Evolutionary conservation across 208 protist genomes (phyloP).

Genomic region (Wallacemonas sp.): DNA sequence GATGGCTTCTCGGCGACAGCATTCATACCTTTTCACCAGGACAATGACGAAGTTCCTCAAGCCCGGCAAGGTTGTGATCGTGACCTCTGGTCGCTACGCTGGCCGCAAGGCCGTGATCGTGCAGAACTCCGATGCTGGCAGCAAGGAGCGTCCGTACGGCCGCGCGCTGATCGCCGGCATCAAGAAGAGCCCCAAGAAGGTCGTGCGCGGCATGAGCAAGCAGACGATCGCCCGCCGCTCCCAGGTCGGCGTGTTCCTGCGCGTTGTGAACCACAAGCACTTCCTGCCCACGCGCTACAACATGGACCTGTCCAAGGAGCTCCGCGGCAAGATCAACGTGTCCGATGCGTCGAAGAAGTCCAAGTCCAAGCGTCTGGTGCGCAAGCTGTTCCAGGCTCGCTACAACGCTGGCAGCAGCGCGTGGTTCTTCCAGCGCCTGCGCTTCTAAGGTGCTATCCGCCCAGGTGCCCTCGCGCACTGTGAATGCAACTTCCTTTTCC

Average conservation of each 20-base stretch:
- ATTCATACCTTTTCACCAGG: background rate
- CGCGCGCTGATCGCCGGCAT: constrained; percentile 96
- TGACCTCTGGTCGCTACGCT: constrained; percentile 97
- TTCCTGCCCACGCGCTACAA: constrained; percentile 98
- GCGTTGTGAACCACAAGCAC: constrained; percentile 98
- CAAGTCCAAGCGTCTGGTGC: constrained; percentile 78
- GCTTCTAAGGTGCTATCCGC: background rate
- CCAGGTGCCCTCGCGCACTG: background rate
- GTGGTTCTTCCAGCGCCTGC: constrained; percentile 57
- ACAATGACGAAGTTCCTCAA: constrained; percentile 94
- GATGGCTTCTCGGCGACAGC: too few species aligned
- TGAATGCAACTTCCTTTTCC: constrained; percentile 6
- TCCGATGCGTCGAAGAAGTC: constrained; percentile 90
- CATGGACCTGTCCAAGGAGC: constrained; percentile 90
- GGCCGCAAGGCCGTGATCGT: constrained; percentile 98
- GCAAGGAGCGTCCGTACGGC: constrained; percentile 94
- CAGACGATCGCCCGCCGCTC: constrained; percentile 92
- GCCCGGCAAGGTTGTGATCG: constrained; percentile 97
- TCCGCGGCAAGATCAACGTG: constrained; percentile 91
- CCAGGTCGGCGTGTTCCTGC: constrained; percentile 95
- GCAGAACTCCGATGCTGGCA: constrained; percentile 91
- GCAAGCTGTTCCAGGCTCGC: constrained; percentile 92
- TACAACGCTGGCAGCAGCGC: constrained; percentile 97
- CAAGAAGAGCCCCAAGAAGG: constrained; percentile 94
- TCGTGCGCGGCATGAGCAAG: constrained; percentile 94